Conservation (phyloP, 352 stramenopile species). For the Lagenidium giganteum region DNA sequence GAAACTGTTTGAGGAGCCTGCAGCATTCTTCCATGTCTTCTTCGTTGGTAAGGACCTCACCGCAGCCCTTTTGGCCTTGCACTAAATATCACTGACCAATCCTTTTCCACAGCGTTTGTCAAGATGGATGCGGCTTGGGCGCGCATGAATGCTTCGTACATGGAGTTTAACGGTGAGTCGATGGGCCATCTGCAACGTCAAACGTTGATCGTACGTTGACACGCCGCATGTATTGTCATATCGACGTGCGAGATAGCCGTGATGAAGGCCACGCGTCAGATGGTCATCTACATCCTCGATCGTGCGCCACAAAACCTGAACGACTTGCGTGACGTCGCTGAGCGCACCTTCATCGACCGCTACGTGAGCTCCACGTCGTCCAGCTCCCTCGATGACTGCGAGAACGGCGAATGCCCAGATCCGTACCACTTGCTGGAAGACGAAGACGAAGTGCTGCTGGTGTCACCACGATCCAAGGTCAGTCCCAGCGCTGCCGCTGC, state of each 20-base stretch:
- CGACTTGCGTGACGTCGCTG: constrained; percentile 43
- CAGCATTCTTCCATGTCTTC: constrained; percentile 82
- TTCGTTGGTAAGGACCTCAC: constrained; percentile 28
- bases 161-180: constrained; percentile 76
- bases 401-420: constrained; percentile 72
- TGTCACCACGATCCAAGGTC: constrained; percentile 15
- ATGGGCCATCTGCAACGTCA: not conserved
- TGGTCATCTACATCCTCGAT: constrained; percentile 51
- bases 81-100: not conserved
- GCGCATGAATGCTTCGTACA: constrained; percentile 75
- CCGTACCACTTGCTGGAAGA: constrained; percentile 56
- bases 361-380: constrained; percentile 53
- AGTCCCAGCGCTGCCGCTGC: constrained; percentile 2
- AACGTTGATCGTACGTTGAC: not conserved
- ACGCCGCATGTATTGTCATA: too few relatives aligned
- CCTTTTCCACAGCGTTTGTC: constrained; percentile 40
- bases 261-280: constrained; percentile 61
- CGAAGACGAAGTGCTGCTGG: constrained; percentile 41
- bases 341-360: constrained; percentile 64
- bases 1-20: constrained; percentile 77
- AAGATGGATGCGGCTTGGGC: constrained; percentile 86
- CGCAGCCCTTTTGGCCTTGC: too few relatives aligned
- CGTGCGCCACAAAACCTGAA: constrained; percentile 44
- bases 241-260: constrained; percentile 36
- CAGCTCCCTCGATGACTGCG: constrained; percentile 50